Conservation (phyloP, 2,329 filamentous ascomycete genomes). For the Cordyceps farinosa region DNA sequence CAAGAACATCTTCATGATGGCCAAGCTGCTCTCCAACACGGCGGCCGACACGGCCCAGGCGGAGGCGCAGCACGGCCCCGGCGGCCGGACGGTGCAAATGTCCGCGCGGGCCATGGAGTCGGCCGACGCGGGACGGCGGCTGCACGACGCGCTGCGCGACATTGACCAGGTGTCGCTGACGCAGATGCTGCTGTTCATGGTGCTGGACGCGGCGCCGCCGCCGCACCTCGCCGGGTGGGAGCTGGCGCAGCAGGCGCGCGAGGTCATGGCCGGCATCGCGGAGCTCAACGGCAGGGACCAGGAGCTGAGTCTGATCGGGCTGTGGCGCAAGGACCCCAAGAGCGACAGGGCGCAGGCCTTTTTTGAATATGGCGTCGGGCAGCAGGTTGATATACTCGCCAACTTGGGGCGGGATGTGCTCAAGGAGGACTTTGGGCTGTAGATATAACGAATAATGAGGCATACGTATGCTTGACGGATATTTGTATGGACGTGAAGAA, state of each 20-base stretch:
- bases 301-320: constrained; percentile 41
- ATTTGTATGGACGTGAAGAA: background rate
- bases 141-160: constrained; percentile 33
- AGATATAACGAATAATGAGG: background rate
- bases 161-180: constrained; percentile 53
- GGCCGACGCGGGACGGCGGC: constrained; percentile 25
- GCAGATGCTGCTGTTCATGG: constrained; percentile 50
- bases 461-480: background rate
- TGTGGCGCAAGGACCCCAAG: constrained; percentile 42
- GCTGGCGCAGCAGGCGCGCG: constrained; percentile 40
- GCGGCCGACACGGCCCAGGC: constrained; percentile 37
- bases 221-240: constrained; percentile 46
- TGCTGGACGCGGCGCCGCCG: constrained; percentile 39
- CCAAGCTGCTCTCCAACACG: constrained; percentile 50
- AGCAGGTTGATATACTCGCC: constrained; percentile 46
- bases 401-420: constrained; percentile 36
- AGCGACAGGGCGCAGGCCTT: constrained; percentile 41
- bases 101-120: constrained; percentile 2
- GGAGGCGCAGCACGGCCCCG: constrained; percentile 25
- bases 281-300: constrained; percentile 43
- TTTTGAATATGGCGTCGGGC: constrained; percentile 47
- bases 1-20: constrained; percentile 49
- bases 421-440: constrained; percentile 9
- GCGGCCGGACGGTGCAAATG: constrained; percentile 26
- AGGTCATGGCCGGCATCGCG: constrained; percentile 48